These are phyloP conservation scores for Petunia secreta DNA, from an alignment of 257 asterid species.

Conservation along the genomic window DNA sequence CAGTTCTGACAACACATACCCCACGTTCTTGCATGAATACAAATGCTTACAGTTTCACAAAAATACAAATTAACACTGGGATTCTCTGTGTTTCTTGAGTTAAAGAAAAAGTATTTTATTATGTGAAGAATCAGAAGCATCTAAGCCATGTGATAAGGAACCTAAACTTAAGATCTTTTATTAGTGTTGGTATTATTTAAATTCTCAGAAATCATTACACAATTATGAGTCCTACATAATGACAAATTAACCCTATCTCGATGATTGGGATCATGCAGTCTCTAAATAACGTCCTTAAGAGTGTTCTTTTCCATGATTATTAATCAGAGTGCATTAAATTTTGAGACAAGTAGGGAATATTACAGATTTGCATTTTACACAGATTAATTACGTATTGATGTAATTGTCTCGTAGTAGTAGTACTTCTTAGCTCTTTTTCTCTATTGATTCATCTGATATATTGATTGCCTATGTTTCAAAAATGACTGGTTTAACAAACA, in stretches of 20 bases:
- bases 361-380: not conserved
- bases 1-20: slow-evolving; percentile 24
- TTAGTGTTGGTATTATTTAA: slow-evolving; percentile 5
- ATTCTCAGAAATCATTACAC: not conserved
- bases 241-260: slow-evolving; percentile 22
- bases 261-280: slow-evolving; percentile 1
- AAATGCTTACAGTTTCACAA: slow-evolving; percentile 15
- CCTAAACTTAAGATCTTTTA: slow-evolving; percentile 28
- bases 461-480: no score
- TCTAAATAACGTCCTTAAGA: not conserved
- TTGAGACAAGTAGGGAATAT: not conserved
- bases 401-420: no score
- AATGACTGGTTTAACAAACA: no score
- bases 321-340: not conserved
- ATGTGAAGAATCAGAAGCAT: slow-evolving; percentile 39
- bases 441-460: no score
- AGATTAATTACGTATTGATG: not conserved
- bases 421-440: no score
- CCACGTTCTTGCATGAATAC: slow-evolving; percentile 35
- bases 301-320: not conserved
- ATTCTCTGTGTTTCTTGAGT: slow-evolving; percentile 29
- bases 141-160: slow-evolving; percentile 38
- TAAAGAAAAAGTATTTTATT: slow-evolving; percentile 16
- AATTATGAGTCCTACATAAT: not conserved
- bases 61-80: slow-evolving; percentile 37